Conservation (phyloP, 306 rosid genomes). For the Heteromeles arbutifolia region DNA sequence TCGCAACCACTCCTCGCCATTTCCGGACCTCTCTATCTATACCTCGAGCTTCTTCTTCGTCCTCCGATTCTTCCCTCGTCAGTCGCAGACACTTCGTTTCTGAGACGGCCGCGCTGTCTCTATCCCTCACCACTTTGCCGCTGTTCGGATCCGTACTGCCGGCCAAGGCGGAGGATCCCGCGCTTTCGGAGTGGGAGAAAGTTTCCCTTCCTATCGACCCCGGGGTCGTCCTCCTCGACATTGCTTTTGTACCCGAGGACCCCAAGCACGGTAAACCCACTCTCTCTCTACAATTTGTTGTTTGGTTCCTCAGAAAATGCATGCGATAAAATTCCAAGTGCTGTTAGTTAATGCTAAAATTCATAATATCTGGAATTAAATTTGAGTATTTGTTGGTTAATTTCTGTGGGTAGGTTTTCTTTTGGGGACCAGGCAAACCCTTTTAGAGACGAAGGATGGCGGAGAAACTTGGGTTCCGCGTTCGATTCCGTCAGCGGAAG, state of each 20-base stretch:
- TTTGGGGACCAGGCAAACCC: conserved; percentile 79
- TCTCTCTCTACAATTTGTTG: not conserved
- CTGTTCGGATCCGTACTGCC: conserved; percentile 20
- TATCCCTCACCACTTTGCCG: conserved; percentile 37
- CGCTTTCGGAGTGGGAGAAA: conserved; percentile 85
- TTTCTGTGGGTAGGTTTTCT: conserved; percentile 60
- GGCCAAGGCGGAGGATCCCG: conserved; percentile 55
- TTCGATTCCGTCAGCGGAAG: conserved; percentile 91
- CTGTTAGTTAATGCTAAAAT: not conserved
- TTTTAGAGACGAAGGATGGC: conserved; percentile 91
- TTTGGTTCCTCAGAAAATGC: conserved; percentile 7
- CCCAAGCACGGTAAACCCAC: conserved; percentile 45
- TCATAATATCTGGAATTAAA: not conserved
- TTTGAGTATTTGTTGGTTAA: not conserved
- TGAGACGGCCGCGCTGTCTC: conserved; percentile 53
- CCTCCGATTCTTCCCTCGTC: conserved; percentile 18
- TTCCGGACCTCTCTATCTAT: conserved; percentile 14
- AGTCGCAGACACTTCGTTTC: conserved; percentile 58
- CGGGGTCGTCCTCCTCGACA: conserved; percentile 93
- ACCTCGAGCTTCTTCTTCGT: conserved; percentile 38
- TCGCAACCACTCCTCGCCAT: conserved; percentile 24
- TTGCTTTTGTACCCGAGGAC: conserved; percentile 89
- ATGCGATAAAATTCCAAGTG: not conserved
- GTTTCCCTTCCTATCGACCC: conserved; percentile 86
- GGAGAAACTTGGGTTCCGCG: conserved; percentile 85